Evolutionary conservation across 2,329 filamentous ascomycete genomes (phyloP).

Genomic region (Microsporum canis): DNA sequence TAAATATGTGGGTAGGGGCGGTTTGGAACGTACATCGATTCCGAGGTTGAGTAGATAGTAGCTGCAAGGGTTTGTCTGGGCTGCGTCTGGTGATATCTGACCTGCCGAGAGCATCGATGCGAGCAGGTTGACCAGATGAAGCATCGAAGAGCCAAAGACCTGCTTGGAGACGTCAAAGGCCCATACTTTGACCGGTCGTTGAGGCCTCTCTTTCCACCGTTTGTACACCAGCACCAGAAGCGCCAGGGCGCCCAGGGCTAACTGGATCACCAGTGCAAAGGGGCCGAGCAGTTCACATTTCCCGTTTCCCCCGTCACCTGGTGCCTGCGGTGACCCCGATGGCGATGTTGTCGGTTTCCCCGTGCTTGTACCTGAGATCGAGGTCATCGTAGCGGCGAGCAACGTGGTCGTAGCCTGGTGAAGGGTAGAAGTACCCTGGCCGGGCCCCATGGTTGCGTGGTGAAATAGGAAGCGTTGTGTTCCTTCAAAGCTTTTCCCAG

Average conservation of each 20-base stretch:
- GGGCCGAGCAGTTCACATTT: slow-evolving; percentile 82
- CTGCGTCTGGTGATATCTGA: slow-evolving; percentile 46
- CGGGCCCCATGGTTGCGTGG: background rate
- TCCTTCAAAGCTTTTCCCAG: background rate
- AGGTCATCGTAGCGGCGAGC: slow-evolving; percentile 13
- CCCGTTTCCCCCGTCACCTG: slow-evolving; percentile 44
- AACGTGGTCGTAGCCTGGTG: slow-evolving; percentile 10
- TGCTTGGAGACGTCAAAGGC: slow-evolving; percentile 97
- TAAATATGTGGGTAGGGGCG: background rate
- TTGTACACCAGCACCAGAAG: slow-evolving; percentile 84
- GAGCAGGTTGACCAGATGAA: slow-evolving; percentile 85
- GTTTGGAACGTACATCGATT: slow-evolving; percentile 58
- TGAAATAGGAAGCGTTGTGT: background rate
- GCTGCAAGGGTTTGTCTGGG: slow-evolving; percentile 80
- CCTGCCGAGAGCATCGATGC: slow-evolving; percentile 95
- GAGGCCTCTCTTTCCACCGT: slow-evolving; percentile 80
- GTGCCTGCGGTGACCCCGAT: slow-evolving; percentile 9
- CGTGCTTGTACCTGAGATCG: background rate
- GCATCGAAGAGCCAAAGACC: slow-evolving; percentile 81
- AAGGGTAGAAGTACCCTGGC: background rate
- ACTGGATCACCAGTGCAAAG: slow-evolving; percentile 85
- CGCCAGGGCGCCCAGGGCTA: slow-evolving; percentile 70
- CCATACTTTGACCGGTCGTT: slow-evolving; percentile 91
- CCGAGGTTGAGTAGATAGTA: slow-evolving; percentile 90
- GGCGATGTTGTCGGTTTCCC: slow-evolving; percentile 4